A percentile compares a stretch with the other conserved stretches of the same genome.
Evolutionary conservation across 2,329 filamentous ascomycete genomes (phyloP).

Genomic region (Fusarium sp.): DNA sequence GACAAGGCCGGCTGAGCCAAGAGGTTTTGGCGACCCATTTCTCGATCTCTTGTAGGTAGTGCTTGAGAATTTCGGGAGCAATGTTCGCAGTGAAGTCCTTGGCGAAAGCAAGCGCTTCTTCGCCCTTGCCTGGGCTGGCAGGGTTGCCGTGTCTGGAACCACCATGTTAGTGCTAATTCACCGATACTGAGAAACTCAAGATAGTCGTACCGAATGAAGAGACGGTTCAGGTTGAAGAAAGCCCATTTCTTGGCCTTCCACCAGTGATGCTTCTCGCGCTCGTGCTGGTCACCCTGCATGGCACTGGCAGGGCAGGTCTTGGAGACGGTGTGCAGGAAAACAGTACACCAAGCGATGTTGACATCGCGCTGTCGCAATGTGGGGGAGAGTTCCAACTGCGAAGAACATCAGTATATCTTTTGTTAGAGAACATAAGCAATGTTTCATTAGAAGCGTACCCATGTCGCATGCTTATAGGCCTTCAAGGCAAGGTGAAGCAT

Average conservation of each 20-base stretch:
- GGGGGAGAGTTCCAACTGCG: slow-evolving; percentile 84
- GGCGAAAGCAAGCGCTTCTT: slow-evolving; percentile 83
- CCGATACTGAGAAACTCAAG: background rate
- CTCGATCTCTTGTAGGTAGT: slow-evolving; percentile 94
- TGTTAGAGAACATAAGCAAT: background rate
- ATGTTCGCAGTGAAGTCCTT: slow-evolving; percentile 93
- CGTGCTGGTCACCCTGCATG: slow-evolving; percentile 84
- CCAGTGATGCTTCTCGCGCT: slow-evolving; percentile 95
- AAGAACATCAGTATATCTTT: slow-evolving; percentile 44
- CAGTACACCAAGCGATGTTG: slow-evolving; percentile 95
- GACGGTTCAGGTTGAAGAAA: slow-evolving; percentile 95
- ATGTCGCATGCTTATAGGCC: slow-evolving; percentile 98
- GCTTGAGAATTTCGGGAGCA: slow-evolving; percentile 94
- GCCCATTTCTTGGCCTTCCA: slow-evolving; percentile 99
- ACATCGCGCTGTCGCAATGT: slow-evolving; percentile 82
- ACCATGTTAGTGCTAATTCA: slow-evolving; percentile 6
- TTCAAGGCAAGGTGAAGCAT: slow-evolving; percentile 97
- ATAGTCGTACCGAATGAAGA: slow-evolving; percentile 82
- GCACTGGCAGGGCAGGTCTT: slow-evolving; percentile 85
- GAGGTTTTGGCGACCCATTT: slow-evolving; percentile 95
- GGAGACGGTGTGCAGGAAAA: slow-evolving; percentile 90
- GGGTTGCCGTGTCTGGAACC: slow-evolving; percentile 86
- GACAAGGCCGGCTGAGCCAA: slow-evolving; percentile 93
- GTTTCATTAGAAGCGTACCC: slow-evolving; percentile 64
- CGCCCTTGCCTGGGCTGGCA: slow-evolving; percentile 76